phyloP scores from a whole-genome alignment of 148 eudicot species.

The Camellia sinensis region DNA sequence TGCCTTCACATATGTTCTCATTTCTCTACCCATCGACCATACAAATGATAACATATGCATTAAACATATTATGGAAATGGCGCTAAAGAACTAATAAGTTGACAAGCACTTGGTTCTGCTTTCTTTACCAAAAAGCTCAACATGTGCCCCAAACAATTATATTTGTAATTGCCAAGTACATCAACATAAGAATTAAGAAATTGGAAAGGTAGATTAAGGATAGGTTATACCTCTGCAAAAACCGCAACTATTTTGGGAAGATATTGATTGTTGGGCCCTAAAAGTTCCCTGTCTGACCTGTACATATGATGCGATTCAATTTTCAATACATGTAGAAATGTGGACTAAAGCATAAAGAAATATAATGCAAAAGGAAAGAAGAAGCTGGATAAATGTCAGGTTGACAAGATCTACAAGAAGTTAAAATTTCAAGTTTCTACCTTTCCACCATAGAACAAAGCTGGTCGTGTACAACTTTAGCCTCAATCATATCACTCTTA shows the following conservation, averaged over 20 bases:
- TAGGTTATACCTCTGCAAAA: constrained; percentile 76
- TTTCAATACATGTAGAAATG: too few species aligned
- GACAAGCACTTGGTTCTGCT: background rate
- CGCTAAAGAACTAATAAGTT: background rate
- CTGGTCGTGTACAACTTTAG: constrained; percentile 87
- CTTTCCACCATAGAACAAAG: constrained; percentile 92
- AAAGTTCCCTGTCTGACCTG: constrained; percentile 84
- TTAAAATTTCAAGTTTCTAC: constrained; percentile 22
- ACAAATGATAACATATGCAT: too few species aligned
- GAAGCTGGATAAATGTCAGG: background rate
- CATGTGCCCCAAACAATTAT: background rate
- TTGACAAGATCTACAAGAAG: too few species aligned
- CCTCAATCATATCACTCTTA: constrained; percentile 84
- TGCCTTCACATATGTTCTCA: too few species aligned
- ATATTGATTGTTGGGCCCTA: constrained; percentile 91
- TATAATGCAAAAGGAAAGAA: background rate
- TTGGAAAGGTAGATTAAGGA: background rate
- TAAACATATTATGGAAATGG: background rate
- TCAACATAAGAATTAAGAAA: constrained; percentile 15
- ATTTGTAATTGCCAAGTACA: background rate
- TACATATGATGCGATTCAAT: constrained; percentile 1
- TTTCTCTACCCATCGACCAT: too few species aligned
- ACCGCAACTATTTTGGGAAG: constrained; percentile 78
- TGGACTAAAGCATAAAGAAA: background rate
- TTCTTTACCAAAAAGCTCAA: background rate